Percentiles rank a stretch among this genome's conserved stretches.
phyloP scores from a whole-genome alignment of 495 filamentous ascomycete species.

The Aspergillus affinis region DNA sequence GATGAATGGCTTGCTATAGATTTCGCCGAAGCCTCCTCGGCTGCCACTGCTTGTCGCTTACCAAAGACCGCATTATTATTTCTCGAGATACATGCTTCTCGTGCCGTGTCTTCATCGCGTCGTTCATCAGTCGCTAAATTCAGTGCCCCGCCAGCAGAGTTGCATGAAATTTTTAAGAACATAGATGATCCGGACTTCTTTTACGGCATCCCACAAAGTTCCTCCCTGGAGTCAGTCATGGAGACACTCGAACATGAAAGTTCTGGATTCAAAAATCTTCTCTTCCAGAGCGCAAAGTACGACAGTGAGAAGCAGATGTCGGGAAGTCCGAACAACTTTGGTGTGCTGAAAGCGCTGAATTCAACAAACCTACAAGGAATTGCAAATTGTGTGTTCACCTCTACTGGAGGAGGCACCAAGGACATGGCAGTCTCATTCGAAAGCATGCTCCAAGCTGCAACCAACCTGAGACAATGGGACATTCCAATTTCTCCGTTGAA shows the following conservation, averaged over 20 bases:
- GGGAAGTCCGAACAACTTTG: slow-evolving; percentile 45
- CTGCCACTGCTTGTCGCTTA: slow-evolving; percentile 80
- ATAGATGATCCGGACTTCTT: slow-evolving; percentile 95
- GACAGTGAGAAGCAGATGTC: slow-evolving; percentile 74
- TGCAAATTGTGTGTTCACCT: slow-evolving; percentile 44
- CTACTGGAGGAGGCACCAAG: slow-evolving; percentile 23
- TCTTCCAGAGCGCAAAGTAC: slow-evolving; percentile 88
- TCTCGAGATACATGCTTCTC: slow-evolving; percentile 67
- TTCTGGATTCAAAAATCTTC: slow-evolving; percentile 81
- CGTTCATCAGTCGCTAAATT: slow-evolving; percentile 63
- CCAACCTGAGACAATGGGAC: slow-evolving; percentile 91
- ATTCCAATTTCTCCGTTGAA: slow-evolving; percentile 67
- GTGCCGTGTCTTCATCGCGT: slow-evolving; percentile 55
- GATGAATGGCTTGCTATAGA: slow-evolving; percentile 84
- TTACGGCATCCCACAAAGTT: slow-evolving; percentile 83
- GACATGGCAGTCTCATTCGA: slow-evolving; percentile 51
- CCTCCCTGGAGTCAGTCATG: slow-evolving; percentile 72
- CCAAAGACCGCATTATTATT: slow-evolving; percentile 84
- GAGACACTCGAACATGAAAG: slow-evolving; percentile 87
- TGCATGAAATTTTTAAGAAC: slow-evolving; percentile 81
- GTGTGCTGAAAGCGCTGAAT: slow-evolving; percentile 45
- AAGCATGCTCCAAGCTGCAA: slow-evolving; percentile 75
- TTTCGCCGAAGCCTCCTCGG: slow-evolving; percentile 66
- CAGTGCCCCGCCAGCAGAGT: slow-evolving; percentile 60
- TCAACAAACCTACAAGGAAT: slow-evolving; percentile 49